phyloP scores from a whole-genome alignment of 768 basidiomycete genomes.

The Boletus eberwhitei region DNA sequence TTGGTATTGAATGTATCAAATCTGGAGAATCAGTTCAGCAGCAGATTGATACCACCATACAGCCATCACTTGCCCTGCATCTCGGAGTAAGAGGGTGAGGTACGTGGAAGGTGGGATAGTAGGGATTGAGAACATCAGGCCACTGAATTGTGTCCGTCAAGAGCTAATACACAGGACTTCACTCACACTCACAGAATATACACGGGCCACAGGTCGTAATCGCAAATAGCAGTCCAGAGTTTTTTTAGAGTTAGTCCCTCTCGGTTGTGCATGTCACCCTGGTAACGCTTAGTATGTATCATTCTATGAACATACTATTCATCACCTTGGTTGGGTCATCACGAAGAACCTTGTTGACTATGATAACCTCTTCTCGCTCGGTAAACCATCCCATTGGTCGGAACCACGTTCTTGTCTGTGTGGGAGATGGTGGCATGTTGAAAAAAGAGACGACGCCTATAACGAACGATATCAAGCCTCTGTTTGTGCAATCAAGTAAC shows the following conservation, averaged over 20 bases:
- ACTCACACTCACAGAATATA: conserved; percentile 42
- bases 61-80: conserved; percentile 40
- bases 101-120: conserved; percentile 48
- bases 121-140: conserved; percentile 53
- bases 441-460: conserved; percentile 56
- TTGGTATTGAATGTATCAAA: conserved; percentile 63
- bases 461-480: conserved; percentile 40
- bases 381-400: conserved; percentile 63
- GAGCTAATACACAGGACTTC: neutral
- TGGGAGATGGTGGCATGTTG: conserved; percentile 58
- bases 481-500: neutral
- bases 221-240: conserved; percentile 52
- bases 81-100: conserved; percentile 54
- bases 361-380: conserved; percentile 57
- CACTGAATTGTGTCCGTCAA: conserved; percentile 28
- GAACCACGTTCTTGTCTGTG: conserved; percentile 56
- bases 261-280: conserved; percentile 64
- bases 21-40: conserved; percentile 25
- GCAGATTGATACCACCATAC: neutral
- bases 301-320: neutral
- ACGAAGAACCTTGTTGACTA: conserved; percentile 56
- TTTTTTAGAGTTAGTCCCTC: conserved; percentile 50
- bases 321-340: conserved; percentile 59
- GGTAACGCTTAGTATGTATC: neutral
- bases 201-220: conserved; percentile 66